Conservation (phyloP, 352 stramenopile species). For the Phytophthora cryptogea region DNA sequence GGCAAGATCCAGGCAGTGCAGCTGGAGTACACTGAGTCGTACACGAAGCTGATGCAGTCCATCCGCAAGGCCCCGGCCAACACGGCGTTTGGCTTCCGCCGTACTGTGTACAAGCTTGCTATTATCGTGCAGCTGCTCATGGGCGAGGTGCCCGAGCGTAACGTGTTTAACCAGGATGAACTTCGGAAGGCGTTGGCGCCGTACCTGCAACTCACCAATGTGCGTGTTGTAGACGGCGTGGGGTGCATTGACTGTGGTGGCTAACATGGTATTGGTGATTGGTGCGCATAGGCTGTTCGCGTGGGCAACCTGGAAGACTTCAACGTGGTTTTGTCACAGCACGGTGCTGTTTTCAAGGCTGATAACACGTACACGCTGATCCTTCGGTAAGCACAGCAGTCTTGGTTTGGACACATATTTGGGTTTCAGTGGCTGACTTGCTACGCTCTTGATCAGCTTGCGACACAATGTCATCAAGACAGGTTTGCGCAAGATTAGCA, state of each 20-base stretch:
- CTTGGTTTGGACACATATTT: background rate
- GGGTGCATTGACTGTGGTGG: background rate
- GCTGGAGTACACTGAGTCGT: constrained; percentile 97
- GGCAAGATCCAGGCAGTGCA: constrained; percentile 96
- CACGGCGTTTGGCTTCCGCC: constrained; percentile 96
- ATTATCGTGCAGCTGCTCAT: constrained; percentile 98
- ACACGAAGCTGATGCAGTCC: constrained; percentile 96
- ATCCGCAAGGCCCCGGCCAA: constrained; percentile 97
- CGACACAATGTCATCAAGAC: constrained; percentile 99
- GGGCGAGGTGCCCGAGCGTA: constrained; percentile 96
- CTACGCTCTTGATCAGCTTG: constrained; percentile 55
- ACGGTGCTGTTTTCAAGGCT: constrained; percentile 86
- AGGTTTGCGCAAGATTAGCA: constrained; percentile 96
- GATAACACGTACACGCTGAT: constrained; percentile 98
- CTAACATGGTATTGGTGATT: constrained; percentile 11
- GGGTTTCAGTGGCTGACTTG: constrained; percentile 5
- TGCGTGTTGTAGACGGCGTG: constrained; percentile 28
- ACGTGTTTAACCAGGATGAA: constrained; percentile 92
- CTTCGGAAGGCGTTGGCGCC: constrained; percentile 90
- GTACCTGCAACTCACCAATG: constrained; percentile 96
- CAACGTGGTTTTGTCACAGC: constrained; percentile 87
- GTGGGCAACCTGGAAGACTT: constrained; percentile 96
- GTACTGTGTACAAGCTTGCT: constrained; percentile 95
- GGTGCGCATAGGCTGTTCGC: constrained; percentile 89
- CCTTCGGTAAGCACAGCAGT: constrained; percentile 65